Evolutionary conservation across 306 rosid species (phyloP).

Genomic region (Boehmeria nivea): DNA sequence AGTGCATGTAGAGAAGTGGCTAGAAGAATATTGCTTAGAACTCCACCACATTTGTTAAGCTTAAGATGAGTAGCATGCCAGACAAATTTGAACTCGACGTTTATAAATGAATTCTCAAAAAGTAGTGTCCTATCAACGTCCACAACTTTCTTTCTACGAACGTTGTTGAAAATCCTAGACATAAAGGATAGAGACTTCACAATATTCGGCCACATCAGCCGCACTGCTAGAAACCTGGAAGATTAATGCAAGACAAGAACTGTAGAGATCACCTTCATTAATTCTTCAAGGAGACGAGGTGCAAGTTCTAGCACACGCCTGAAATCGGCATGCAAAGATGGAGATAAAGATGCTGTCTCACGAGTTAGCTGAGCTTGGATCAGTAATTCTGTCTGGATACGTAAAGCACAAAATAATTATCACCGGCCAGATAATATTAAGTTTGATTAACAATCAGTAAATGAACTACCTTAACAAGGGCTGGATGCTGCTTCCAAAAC

Average conservation of each 20-base stretch:
- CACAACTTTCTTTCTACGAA: no score
- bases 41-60: no score
- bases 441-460: conserved; percentile 2
- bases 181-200: not conserved
- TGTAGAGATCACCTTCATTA: conserved; percentile 71
- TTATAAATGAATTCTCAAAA: no score
- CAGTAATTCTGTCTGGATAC: conserved; percentile 81
- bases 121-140: no score
- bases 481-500: conserved; percentile 99
- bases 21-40: no score
- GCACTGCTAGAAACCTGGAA: not conserved
- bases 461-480: conserved; percentile 76
- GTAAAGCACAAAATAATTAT: conserved; percentile 26
- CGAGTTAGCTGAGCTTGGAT: conserved; percentile 96
- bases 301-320: conserved; percentile 81
- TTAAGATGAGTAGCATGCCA: no score
- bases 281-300: conserved; percentile 96
- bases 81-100: no score
- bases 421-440: not conserved
- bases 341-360: conserved; percentile 59
- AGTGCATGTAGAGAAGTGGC: no score
- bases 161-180: no score
- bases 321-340: conserved; percentile 75
- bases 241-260: conserved; percentile 23
- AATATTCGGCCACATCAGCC: not conserved